These are phyloP conservation scores for Termitomyces sp. DNA, from an alignment of 768 basidiomycete genomes.

Conservation along the genomic window DNA sequence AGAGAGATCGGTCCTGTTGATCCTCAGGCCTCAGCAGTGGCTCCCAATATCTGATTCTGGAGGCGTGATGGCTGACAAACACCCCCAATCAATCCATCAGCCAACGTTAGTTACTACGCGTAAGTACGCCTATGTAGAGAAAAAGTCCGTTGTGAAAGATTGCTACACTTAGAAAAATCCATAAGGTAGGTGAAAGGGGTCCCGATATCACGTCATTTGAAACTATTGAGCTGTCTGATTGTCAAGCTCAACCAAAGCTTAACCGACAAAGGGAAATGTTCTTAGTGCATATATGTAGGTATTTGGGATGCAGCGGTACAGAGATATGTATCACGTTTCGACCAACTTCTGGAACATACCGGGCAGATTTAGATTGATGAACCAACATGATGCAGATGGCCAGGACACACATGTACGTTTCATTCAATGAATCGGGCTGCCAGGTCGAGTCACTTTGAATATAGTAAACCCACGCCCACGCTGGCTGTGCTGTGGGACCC, in stretches of 20 bases:
- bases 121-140: background rate
- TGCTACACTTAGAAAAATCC: background rate
- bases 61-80: slow-evolving; percentile 24
- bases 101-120: background rate
- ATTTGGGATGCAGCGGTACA: background rate
- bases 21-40: slow-evolving; percentile 7
- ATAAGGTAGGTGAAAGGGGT: background rate
- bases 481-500: background rate
- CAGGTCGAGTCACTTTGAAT: background rate
- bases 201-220: background rate
- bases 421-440: background rate
- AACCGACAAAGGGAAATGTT: background rate
- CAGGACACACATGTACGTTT: background rate
- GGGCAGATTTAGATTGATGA: too few species aligned
- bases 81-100: slow-evolving; percentile 5
- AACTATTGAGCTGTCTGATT: background rate
- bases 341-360: background rate
- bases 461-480: background rate
- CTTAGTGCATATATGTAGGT: too few species aligned
- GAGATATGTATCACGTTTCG: background rate
- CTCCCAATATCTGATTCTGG: slow-evolving; percentile 16
- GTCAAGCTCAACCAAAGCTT: background rate
- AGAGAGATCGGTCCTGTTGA: slow-evolving; percentile 22
- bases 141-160: background rate
- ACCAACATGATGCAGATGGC: background rate